phyloP scores from a whole-genome alignment of 108 stramenopile genomes.

The Nitzschia sp. region DNA sequence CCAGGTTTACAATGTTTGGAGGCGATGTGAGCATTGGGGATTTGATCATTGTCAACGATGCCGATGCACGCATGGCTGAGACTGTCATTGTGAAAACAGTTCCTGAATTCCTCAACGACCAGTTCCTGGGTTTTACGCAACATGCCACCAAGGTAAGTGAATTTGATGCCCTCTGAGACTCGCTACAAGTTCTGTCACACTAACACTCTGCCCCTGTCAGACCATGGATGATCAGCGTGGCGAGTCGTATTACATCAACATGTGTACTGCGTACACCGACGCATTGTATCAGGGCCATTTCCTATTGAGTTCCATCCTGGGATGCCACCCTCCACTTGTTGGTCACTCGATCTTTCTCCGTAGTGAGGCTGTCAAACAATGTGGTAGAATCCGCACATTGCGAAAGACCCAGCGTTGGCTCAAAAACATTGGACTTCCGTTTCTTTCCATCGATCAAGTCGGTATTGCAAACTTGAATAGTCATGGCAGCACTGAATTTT shows the following conservation, averaged over 20 bases:
- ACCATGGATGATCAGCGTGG: conserved; percentile 51
- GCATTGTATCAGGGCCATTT: conserved; percentile 57
- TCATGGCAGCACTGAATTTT: conserved; percentile 42
- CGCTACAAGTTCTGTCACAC: background rate
- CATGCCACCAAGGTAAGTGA: conserved; percentile 49
- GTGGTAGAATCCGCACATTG: conserved; percentile 54
- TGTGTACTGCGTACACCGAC: conserved; percentile 50
- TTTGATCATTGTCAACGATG: conserved; percentile 50
- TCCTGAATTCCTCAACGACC: conserved; percentile 56
- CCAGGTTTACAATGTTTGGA: conserved; percentile 52
- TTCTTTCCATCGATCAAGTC: conserved; percentile 51
- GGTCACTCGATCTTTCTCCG: conserved; percentile 59
- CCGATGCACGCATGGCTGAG: conserved; percentile 54
- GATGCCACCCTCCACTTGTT: conserved; percentile 61
- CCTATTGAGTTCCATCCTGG: conserved; percentile 46
- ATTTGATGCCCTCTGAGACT: background rate
- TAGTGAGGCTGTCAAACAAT: conserved; percentile 50
- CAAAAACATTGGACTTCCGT: conserved; percentile 50
- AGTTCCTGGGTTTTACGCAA: conserved; percentile 52
- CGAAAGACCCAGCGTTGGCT: conserved; percentile 58
- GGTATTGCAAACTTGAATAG: conserved; percentile 45
- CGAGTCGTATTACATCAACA: conserved; percentile 50
- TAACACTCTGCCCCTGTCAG: background rate
- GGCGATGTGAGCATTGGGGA: conserved; percentile 42
- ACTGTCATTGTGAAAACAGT: conserved; percentile 54